Conservation (phyloP, 2,329 filamentous ascomycete species). For the Diaporthe destruens region DNA sequence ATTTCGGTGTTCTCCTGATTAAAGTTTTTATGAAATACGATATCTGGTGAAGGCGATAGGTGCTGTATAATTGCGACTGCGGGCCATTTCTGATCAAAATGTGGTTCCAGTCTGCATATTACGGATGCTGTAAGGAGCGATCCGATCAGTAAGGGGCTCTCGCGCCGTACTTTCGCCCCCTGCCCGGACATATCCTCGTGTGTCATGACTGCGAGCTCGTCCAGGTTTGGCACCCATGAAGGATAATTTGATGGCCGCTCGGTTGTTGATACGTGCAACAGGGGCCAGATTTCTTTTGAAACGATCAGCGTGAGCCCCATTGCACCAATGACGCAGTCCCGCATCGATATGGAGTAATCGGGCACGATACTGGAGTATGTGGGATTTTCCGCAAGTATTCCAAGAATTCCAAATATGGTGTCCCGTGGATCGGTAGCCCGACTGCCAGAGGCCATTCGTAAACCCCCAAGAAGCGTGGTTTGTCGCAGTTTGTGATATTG, state of each 20-base stretch:
- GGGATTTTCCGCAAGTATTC: not conserved
- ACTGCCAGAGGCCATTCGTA: not conserved
- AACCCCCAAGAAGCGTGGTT: not conserved
- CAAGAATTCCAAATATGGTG: not conserved
- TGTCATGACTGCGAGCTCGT: not conserved
- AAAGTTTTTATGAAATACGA: no score
- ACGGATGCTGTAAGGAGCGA: no score
- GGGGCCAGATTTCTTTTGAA: not conserved
- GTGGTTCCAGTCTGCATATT: no score
- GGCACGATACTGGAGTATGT: not conserved
- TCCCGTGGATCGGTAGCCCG: not conserved
- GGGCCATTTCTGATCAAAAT: no score
- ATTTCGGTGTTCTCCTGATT: not conserved
- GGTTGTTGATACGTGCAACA: not conserved
- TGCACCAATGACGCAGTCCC: not conserved
- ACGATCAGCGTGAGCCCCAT: not conserved
- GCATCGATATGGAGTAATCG: not conserved
- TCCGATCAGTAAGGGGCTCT: no score
- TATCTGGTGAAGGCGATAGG: no score
- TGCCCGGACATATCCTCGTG: rapidly evolving
- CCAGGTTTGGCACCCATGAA: not conserved
- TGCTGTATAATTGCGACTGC: no score
- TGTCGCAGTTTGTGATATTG: no score
- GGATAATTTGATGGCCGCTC: not conserved
- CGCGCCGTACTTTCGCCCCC: no score